Conservation (phyloP, 768 basidiomycete species). For the Vararia minispora region DNA sequence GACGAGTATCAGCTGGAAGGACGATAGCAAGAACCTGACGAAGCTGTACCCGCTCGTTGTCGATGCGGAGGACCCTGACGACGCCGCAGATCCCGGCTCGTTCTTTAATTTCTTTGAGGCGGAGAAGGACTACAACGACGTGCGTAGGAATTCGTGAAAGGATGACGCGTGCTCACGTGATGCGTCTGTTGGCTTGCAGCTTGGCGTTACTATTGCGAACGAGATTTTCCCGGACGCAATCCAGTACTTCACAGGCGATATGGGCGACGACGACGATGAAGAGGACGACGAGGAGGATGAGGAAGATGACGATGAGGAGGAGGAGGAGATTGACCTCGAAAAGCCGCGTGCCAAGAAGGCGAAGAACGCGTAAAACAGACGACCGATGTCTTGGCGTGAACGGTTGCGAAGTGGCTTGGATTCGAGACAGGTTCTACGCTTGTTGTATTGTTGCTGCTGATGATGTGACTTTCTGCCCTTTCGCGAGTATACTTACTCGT, state of each 20-base stretch:
- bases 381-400: no score
- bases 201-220: slow-evolving; percentile 60
- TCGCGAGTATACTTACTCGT: no score
- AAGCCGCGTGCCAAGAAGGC: slow-evolving; percentile 69
- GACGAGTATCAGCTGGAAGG: slow-evolving; percentile 73
- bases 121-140: slow-evolving; percentile 54
- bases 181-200: slow-evolving; percentile 28
- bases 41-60: slow-evolving; percentile 62
- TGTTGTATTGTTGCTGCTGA: slow-evolving; percentile 1
- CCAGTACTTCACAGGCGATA: slow-evolving; percentile 69
- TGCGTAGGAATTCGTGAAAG: slow-evolving; percentile 24
- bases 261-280: slow-evolving; percentile 47
- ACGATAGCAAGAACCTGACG: slow-evolving; percentile 62
- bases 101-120: slow-evolving; percentile 86
- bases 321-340: slow-evolving; percentile 81
- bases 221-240: slow-evolving; percentile 77
- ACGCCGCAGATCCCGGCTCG: slow-evolving; percentile 58
- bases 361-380: slow-evolving; percentile 40
- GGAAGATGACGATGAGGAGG: slow-evolving; percentile 68
- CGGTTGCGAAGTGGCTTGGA: no score
- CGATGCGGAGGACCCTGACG: slow-evolving; percentile 52
- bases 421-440: no score
- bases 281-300: slow-evolving; percentile 56
- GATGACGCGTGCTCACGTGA: slow-evolving; percentile 5
- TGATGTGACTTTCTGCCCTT: no score